Conservation (phyloP, 192 early-diverging fungal species). For the Coemansia sp. region DNA sequence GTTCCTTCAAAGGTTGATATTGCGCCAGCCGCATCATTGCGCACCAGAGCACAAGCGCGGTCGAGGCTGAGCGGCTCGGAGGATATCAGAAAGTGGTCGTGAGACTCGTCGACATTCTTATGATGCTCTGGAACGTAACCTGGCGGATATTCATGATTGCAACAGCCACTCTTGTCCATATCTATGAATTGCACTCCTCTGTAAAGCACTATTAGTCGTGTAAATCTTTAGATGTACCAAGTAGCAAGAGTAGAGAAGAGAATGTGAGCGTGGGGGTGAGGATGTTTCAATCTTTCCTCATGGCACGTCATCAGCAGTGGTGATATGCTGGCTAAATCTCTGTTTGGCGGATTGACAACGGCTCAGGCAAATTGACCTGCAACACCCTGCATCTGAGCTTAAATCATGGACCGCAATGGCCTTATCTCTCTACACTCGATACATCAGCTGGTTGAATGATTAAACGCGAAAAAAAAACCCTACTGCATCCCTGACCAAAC, state of each 20-base stretch:
- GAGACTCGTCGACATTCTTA: constrained; percentile 15
- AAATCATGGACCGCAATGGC: too few relatives aligned
- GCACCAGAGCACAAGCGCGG: constrained; percentile 61
- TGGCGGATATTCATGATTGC: constrained; percentile 33
- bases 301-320: too few relatives aligned
- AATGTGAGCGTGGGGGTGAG: neutral
- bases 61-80: constrained; percentile 60
- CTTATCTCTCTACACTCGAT: too few relatives aligned
- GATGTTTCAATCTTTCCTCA: neutral
- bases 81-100: constrained; percentile 56
- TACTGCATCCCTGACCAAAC: too few relatives aligned
- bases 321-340: too few relatives aligned
- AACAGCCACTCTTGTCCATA: constrained; percentile 27
- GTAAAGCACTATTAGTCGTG: neutral
- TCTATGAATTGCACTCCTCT: neutral
- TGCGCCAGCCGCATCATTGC: constrained; percentile 75
- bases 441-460: too few relatives aligned
- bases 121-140: constrained; percentile 41
- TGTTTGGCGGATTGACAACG: too few relatives aligned
- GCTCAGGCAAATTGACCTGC: too few relatives aligned
- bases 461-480: too few relatives aligned
- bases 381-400: too few relatives aligned
- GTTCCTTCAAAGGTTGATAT: constrained; percentile 88
- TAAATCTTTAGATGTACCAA: neutral
- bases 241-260: neutral